phyloP scores from a whole-genome alignment of 495 filamentous ascomycete species.

The Penicillium waksmanii region DNA sequence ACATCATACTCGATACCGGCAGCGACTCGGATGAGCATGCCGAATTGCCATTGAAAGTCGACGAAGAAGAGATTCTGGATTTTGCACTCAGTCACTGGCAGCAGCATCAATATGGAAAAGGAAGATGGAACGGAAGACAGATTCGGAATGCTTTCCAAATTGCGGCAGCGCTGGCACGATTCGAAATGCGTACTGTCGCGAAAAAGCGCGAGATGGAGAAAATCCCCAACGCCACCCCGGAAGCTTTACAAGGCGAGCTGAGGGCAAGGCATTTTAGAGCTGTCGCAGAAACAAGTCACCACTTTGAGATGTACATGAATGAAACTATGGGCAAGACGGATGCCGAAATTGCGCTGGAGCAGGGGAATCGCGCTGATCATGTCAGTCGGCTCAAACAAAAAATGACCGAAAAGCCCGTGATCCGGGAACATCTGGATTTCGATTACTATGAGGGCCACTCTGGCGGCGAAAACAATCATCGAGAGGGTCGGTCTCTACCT shows the following conservation, averaged over 20 bases:
- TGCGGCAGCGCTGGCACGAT: constrained; percentile 7
- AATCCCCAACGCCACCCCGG: neutral
- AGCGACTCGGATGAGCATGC: neutral
- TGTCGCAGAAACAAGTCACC: constrained; percentile 9
- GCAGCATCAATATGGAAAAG: constrained; percentile 1
- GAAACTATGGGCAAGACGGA: constrained; percentile 6
- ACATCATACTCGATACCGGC: neutral
- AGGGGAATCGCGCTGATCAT: constrained; percentile 1
- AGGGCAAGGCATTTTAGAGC: constrained; percentile 8
- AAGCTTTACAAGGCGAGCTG: neutral
- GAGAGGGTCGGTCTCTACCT: neutral
- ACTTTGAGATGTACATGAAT: constrained; percentile 7
- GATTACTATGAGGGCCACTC: constrained; percentile 1
- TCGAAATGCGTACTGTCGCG: constrained; percentile 2
- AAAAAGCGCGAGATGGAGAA: constrained; percentile 1
- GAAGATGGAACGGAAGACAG: constrained; percentile 8
- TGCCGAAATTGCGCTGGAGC: constrained; percentile 5
- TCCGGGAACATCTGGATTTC: neutral
- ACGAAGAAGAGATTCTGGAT: constrained; percentile 7
- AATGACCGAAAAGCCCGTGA: neutral
- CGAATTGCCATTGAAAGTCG: constrained; percentile 3
- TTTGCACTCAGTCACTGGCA: constrained; percentile 4
- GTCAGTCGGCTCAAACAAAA: neutral
- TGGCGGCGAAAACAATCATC: neutral
- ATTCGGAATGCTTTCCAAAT: constrained; percentile 15